Base-by-base conservation (phyloP, 805 yeast species). In the Candida fluviatilis region DNA sequence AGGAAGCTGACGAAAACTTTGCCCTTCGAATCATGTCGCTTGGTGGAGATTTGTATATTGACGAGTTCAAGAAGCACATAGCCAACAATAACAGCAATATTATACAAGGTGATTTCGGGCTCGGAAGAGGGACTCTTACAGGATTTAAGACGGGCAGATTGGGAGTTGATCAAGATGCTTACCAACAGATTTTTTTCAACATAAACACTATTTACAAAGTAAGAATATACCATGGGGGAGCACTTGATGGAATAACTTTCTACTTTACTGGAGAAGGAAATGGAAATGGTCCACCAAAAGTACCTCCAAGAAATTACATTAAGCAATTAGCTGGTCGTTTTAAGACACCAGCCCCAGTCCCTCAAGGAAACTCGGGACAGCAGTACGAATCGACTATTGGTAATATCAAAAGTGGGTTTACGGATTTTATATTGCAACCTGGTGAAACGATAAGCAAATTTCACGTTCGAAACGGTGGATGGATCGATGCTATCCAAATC, bases 401-500 rank as follows among this genome's bases (percentile, higher is more conserved):
- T 3, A 75, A 76, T 18, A 63, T 67, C 39, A 80, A 74, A 4
- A 47, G 48, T 7, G 67, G 75, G 41, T 80, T 69, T 44, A 52
- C 80, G 0, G 89, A 82, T 42, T 73, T 82, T 41, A 55, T 53
- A 1, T 50, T 89, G n/a, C 63, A 64, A 3, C 57, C 56, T 0
- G 85, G 79, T 34, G 96, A 91, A 54, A 41, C 47, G 7, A 64
- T 91, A 5, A 56, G 68, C 3, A 83, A 82, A 18, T 64, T 90
- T 38, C 69, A 73, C 31, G 62, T 88, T 33, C 70, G 95, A 46
- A 69, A 78, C 30, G 98, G 98, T 8, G 79, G 71, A 1, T 93
- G 98, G 97, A 68, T 93, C 4, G 98, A 93, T 66, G 96, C 83
- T 1, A 64, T 87, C 16, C 93, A 85, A 54, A 64, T 93, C 24